Base-by-base conservation (phyloP, 192 early-diverging fungal genomes). In the Borealophlyctis nickersoniae region DNA sequence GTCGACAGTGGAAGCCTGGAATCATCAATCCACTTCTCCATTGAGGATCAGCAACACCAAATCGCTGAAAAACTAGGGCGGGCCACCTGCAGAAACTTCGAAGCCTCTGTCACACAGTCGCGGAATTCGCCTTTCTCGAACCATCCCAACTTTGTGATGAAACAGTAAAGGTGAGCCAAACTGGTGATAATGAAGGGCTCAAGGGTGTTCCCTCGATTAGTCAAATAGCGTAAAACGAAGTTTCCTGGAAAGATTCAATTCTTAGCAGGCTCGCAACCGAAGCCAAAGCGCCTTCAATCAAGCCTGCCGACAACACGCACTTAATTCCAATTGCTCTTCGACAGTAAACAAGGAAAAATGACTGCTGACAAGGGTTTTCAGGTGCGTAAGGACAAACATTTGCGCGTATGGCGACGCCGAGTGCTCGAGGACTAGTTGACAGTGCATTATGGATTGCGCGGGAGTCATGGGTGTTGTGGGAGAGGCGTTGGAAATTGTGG, bases 101-200 rank as follows among this genome's bases (percentile, higher is more conserved):
- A 48, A 22, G 63, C 51, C 34, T 77, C 75, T 2, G 13, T 52
- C 24, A 76, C 11, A 35, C 71, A 51, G 53, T 78, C 83, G 77
- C 31, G 77, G 58, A 90, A 92, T 62, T 85, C 81, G 24, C 87
- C 86, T 28, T 77, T 63, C 55, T 91, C 90, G 33, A 87, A 78
- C 89, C 90, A 91, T 28, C 87, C 87, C 11, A 89, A 49, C 56
- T 85, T 87, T 19, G 86, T 85, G 34, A 91, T 73, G 19, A 83
- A 49, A 2, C 86, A 75, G 65, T 89, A 83, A 5, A 91, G 72
- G 62, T 83, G 74, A 2, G 82, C 79, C 23, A 88, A 68, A 50
- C 74, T 75, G 19, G 77, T 71, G 50, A 84, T 77, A 50, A 89
- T 77, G 69, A 86, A 88, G 7, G 75, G 73, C 19, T 45, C 39